phyloP scores from a whole-genome alignment of 176 grass and related monocot genomes.

The Musa acuminata region DNA sequence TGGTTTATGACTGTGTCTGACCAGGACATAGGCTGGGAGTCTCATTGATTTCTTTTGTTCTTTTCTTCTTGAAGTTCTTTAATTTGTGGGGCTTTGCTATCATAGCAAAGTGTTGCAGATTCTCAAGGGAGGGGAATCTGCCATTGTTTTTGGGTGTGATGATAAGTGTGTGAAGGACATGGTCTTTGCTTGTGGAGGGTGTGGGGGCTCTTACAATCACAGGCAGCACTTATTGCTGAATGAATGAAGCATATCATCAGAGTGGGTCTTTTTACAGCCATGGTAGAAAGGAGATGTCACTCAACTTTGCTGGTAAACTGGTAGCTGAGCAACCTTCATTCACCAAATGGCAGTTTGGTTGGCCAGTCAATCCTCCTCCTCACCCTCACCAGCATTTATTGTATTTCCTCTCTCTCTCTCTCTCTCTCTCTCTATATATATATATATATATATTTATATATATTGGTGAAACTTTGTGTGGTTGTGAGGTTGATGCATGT shows the following conservation, averaged over 20 bases:
- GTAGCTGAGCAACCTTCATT: no score
- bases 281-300: not conserved
- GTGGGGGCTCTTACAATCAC: slow-evolving; percentile 1
- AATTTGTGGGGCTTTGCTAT: slow-evolving; percentile 11
- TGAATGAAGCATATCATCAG: not conserved
- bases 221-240: not conserved
- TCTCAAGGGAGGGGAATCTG: slow-evolving; percentile 5
- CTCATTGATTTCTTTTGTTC: slow-evolving; percentile 1
- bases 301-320: no score
- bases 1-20: not conserved
- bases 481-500: not conserved
- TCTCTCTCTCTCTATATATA: no score
- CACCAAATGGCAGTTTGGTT: not conserved
- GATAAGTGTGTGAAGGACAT: not conserved
- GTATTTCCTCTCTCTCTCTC: no score
- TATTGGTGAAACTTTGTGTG: not conserved
- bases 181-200: not conserved
- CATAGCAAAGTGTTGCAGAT: not conserved
- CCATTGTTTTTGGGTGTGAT: not conserved
- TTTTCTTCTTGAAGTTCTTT: slow-evolving; percentile 12
- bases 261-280: not conserved
- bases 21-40: not conserved
- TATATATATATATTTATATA: no score
- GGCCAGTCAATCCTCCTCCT: not conserved
- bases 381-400: not conserved